These are phyloP conservation scores for Erucastrum elatum DNA, from an alignment of 345 rosid genomes.

Conservation along the genomic window DNA sequence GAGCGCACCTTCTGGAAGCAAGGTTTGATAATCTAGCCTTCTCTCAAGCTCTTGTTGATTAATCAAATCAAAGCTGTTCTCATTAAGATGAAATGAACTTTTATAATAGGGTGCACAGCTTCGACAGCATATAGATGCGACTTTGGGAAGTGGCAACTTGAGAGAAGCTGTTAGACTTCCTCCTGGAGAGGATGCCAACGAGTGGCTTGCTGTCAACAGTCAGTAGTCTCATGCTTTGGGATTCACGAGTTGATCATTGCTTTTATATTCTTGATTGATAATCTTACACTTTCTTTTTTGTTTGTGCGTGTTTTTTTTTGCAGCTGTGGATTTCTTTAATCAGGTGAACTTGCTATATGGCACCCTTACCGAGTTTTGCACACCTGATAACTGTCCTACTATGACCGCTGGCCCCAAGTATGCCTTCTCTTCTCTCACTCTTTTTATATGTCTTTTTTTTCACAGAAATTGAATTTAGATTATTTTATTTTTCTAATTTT, in stretches of 20 bases:
- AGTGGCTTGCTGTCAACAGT: slow-evolving; percentile 99
- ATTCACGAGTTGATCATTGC: too few species aligned
- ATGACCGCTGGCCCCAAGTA: slow-evolving; percentile 99
- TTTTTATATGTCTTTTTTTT: background rate
- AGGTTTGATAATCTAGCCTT: slow-evolving; percentile 53
- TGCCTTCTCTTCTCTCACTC: slow-evolving; percentile 27
- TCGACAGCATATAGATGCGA: slow-evolving; percentile 95
- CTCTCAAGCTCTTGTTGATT: too few species aligned
- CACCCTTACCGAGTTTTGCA: slow-evolving; percentile 98
- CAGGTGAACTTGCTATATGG: slow-evolving; percentile 99
- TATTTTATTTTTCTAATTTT: background rate
- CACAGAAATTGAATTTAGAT: background rate
- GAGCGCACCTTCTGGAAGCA: slow-evolving; percentile 98
- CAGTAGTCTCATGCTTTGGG: slow-evolving; percentile 27
- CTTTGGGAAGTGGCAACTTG: slow-evolving; percentile 94
- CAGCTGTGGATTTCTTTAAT: slow-evolving; percentile 58
- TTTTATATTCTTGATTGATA: too few species aligned
- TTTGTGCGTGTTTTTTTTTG: too few species aligned
- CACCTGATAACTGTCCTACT: slow-evolving; percentile 92
- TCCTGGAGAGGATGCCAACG: slow-evolving; percentile 97
- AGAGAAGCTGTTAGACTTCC: slow-evolving; percentile 99
- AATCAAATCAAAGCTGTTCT: too few species aligned
- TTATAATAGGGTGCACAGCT: slow-evolving; percentile 83
- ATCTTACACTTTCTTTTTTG: too few species aligned
- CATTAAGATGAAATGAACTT: background rate